Conservation (phyloP, 805 yeast genomes). For the Cyberlindnera euphorbiiphila region DNA sequence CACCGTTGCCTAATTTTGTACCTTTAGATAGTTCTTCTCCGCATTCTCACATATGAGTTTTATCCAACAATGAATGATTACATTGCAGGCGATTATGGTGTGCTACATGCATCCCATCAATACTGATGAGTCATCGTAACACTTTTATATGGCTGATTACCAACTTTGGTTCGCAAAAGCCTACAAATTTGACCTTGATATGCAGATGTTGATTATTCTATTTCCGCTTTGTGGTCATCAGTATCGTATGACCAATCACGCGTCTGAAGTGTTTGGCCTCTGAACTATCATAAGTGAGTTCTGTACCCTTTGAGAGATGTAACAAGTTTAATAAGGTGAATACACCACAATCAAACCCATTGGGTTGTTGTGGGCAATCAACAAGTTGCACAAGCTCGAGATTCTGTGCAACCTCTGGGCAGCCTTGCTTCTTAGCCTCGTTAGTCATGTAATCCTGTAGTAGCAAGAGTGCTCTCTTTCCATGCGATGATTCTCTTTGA, state of each 20-base stretch:
- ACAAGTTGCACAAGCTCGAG: conserved; percentile 30
- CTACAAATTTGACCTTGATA: no score
- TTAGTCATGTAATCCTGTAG: conserved; percentile 59
- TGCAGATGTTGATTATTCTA: no score
- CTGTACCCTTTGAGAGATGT: conserved; percentile 48
- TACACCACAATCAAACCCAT: conserved; percentile 95
- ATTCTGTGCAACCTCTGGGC: conserved; percentile 30
- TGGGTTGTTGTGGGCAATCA: conserved; percentile 78
- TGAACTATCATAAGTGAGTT: conserved; percentile 52
- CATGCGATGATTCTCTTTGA: conserved; percentile 34
- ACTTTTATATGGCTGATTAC: no score
- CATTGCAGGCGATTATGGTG: no score
- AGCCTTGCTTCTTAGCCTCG: conserved; percentile 55
- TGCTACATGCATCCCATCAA: no score
- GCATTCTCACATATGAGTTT: no score
- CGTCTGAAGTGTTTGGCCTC: conserved; percentile 70
- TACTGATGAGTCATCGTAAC: no score
- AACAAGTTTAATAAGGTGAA: conserved; percentile 79
- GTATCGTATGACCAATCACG: conserved; percentile 30
- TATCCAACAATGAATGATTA: no score
- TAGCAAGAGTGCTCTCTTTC: conserved; percentile 37
- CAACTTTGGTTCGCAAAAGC: no score
- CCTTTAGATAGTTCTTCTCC: no score
- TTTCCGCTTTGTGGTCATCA: conserved; percentile 11
- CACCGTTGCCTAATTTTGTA: no score